Conservation (phyloP, 208 protist genomes). For the Leishmania martiniquensis region DNA sequence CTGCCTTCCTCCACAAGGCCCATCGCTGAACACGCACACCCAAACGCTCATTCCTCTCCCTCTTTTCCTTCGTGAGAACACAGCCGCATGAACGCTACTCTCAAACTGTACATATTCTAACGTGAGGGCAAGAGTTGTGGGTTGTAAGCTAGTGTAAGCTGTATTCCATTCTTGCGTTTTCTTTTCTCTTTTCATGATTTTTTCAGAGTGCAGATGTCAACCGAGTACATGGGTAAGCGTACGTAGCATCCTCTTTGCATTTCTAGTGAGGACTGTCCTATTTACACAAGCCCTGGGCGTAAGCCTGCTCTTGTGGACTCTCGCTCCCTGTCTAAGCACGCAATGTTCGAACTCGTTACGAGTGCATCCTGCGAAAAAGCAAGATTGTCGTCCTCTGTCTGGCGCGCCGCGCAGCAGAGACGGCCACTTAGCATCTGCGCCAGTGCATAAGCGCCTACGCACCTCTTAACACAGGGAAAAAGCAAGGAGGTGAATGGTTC, state of each 20-base stretch:
- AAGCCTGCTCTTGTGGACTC: conserved; percentile 11
- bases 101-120: background rate
- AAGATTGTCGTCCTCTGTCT: background rate
- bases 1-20: background rate
- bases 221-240: background rate
- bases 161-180: background rate
- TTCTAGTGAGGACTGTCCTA: background rate
- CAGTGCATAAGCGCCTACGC: conserved; percentile 2
- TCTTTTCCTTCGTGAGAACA: background rate
- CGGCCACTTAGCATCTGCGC: background rate
- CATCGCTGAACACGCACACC: background rate
- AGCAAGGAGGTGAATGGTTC: background rate
- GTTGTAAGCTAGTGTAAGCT: background rate
- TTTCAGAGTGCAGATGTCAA: background rate
- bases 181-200: background rate
- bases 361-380: background rate
- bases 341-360: background rate
- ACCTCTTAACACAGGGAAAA: background rate
- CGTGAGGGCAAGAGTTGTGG: background rate
- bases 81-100: background rate
- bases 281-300: background rate
- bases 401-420: background rate
- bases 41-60: background rate
- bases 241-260: background rate
- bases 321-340: background rate